phyloP scores from a whole-genome alignment of 176 grass and related monocot genomes.

The Eleusine coracana region DNA sequence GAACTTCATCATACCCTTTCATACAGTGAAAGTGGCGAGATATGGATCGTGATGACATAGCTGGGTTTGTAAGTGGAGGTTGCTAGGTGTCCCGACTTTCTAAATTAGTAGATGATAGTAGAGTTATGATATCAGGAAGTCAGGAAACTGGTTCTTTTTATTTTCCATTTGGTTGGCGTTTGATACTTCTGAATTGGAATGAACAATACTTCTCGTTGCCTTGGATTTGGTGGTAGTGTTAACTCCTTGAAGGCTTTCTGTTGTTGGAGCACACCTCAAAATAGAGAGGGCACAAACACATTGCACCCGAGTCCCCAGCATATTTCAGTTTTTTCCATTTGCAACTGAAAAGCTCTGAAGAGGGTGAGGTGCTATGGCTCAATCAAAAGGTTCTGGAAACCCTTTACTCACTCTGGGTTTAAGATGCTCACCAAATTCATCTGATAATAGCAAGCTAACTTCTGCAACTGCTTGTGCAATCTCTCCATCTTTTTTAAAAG shows the following conservation, averaged over 20 bases:
- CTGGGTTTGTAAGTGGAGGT: conserved; percentile 94
- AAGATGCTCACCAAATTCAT: conserved; percentile 60
- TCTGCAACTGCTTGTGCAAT: conserved; percentile 57
- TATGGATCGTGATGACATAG: conserved; percentile 88
- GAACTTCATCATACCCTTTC: conserved; percentile 44
- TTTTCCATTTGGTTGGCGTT: conserved; percentile 51
- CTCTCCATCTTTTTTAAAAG: conserved; percentile 63
- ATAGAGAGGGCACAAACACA: conserved; percentile 32
- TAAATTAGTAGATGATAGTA: conserved; percentile 54
- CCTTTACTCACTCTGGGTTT: conserved; percentile 59
- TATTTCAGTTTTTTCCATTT: conserved; percentile 44
- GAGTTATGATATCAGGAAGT: conserved; percentile 56
- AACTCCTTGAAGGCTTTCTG: conserved; percentile 25
- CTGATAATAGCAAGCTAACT: conserved; percentile 74
- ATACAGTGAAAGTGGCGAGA: conserved; percentile 56
- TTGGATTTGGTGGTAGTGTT: conserved; percentile 47
- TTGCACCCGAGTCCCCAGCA: conserved; percentile 37
- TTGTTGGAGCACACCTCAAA: conserved; percentile 45
- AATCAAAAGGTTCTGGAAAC: conserved; percentile 35
- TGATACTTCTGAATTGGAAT: conserved; percentile 50
- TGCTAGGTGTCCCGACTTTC: conserved; percentile 51
- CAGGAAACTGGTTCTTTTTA: conserved; percentile 62
- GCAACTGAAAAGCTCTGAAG: conserved; percentile 40
- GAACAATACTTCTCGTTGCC: conserved; percentile 45
- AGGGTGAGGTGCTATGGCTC: conserved; percentile 48